phyloP scores from a whole-genome alignment of 192 early-diverging fungal genomes.

The Entrophospora sp. region DNA sequence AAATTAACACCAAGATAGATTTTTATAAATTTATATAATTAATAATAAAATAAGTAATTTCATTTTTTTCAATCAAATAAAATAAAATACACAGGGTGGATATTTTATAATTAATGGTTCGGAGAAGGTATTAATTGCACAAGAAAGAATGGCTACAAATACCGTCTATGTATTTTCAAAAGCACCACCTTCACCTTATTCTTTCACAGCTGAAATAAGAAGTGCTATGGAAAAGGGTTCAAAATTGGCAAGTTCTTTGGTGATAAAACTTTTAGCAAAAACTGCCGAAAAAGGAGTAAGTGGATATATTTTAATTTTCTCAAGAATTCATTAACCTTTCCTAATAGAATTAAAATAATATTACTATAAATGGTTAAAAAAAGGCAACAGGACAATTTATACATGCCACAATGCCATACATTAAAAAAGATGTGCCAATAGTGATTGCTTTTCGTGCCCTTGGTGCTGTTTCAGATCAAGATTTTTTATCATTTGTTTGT shows the following conservation, averaged over 20 bases:
- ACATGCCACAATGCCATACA: conserved; percentile 86
- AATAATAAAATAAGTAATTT: no score
- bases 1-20: no score
- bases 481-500: conserved; percentile 94
- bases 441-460: conserved; percentile 95
- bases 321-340: no score
- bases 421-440: conserved; percentile 86
- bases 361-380: no score
- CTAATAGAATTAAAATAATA: no score
- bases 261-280: conserved; percentile 75
- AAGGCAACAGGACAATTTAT: conserved; percentile 65
- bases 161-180: conserved; percentile 95
- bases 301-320: not conserved
- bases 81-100: conserved; percentile 65
- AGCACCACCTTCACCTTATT: conserved; percentile 66
- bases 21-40: no score
- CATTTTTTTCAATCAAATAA: not conserved
- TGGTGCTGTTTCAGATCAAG: conserved; percentile 86
- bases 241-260: conserved; percentile 77
- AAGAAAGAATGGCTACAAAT: conserved; percentile 98
- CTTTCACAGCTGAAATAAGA: conserved; percentile 85
- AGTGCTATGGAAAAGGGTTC: conserved; percentile 83
- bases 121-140: conserved; percentile 98
- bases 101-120: conserved; percentile 99
- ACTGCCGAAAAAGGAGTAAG: conserved; percentile 53